A percentile compares a stretch with the other conserved stretches of the same genome.
Conservation (phyloP, 1,284 basidiomycete genomes). For the Malassezia caprae region DNA sequence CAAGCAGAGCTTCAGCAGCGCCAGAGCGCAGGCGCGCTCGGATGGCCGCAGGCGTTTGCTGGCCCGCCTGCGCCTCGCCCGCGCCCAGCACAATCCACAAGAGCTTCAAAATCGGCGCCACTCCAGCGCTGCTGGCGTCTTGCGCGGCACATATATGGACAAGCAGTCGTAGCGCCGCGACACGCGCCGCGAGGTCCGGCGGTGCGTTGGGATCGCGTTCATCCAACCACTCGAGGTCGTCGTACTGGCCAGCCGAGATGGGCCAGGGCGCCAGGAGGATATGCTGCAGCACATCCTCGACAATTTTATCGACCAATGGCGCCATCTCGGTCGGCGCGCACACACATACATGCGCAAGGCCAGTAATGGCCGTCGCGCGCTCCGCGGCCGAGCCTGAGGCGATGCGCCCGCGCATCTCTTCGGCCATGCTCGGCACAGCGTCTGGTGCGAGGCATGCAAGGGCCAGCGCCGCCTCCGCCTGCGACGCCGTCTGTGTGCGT, state of each 20-base stretch:
- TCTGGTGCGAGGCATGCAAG: background rate
- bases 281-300: slow-evolving; percentile 59
- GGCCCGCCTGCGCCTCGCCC: slow-evolving; percentile 25
- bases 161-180: slow-evolving; percentile 19
- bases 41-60: slow-evolving; percentile 26
- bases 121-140: background rate
- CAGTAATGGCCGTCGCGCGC: slow-evolving; percentile 58
- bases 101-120: slow-evolving; percentile 30
- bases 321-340: slow-evolving; percentile 66
- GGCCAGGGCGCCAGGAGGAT: slow-evolving; percentile 31
- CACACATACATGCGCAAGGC: slow-evolving; percentile 65
- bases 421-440: background rate
- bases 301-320: slow-evolving; percentile 63
- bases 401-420: slow-evolving; percentile 50
- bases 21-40: slow-evolving; percentile 60
- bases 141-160: slow-evolving; percentile 18
- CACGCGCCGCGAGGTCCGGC: slow-evolving; percentile 19
- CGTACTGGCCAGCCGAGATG: slow-evolving; percentile 12
- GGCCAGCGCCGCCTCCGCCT: background rate
- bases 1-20: slow-evolving; percentile 69
- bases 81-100: slow-evolving; percentile 25
- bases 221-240: slow-evolving; percentile 29
- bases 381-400: background rate
- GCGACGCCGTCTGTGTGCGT: background rate
- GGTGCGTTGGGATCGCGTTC: slow-evolving; percentile 19